Conservation (phyloP, 345 rosid genomes). For the Stellera chamaejasme region DNA sequence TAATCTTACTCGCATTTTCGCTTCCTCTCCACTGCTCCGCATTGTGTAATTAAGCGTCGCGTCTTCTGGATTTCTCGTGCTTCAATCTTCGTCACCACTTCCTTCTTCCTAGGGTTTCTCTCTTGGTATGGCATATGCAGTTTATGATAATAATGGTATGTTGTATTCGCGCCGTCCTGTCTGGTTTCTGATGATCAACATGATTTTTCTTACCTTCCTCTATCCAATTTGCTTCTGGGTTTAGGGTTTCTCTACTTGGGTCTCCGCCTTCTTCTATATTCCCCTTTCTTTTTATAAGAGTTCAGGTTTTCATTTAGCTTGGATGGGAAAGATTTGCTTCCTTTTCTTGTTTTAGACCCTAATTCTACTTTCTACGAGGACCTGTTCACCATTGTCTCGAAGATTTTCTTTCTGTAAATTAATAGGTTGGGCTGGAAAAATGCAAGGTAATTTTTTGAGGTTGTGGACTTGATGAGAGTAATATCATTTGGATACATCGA, state of each 20-base stretch:
- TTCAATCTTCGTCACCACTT: neutral
- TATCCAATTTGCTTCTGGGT: neutral
- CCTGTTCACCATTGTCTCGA: neutral
- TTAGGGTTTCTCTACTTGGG: conserved; percentile 4
- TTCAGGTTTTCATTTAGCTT: conserved; percentile 19
- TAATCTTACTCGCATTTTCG: neutral
- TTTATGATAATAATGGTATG: conserved; percentile 43
- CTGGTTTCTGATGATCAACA: neutral
- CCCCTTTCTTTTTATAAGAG: conserved; percentile 10
- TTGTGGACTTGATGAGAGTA: no score
- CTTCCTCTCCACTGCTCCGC: neutral
- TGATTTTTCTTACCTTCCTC: neutral
- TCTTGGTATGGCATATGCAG: conserved; percentile 44
- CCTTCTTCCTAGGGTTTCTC: conserved; percentile 13
- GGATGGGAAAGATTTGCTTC: neutral
- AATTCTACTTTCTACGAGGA: neutral
- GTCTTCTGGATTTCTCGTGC: conserved; percentile 2
- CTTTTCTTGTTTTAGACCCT: neutral
- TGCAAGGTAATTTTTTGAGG: neutral
- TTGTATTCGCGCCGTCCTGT: neutral
- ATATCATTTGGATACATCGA: no score
- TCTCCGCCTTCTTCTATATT: neutral
- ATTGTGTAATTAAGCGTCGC: neutral
- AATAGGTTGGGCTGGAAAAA: neutral
- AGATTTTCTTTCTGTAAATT: neutral